Base-by-base conservation (phyloP, 768 basidiomycete genomes). In the Crassisporium funariophilum region DNA sequence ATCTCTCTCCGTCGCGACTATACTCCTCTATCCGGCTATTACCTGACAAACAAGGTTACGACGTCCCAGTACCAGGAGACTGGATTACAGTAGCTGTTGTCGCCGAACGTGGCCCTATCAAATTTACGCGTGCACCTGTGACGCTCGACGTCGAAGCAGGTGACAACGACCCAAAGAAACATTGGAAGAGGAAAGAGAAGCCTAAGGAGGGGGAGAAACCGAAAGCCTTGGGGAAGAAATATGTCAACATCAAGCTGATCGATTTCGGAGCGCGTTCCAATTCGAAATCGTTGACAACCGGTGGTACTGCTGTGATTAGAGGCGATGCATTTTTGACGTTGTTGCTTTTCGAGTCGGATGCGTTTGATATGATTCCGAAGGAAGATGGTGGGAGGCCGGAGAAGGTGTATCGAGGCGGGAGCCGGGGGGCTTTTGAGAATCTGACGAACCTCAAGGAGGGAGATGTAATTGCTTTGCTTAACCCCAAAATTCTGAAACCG, bases 11-110 rank as follows among this genome's bases (percentile, higher is more conserved):
- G 0, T 95, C 94, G 1, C 82, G 75, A 15, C 73, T 99, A 25
- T 99, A 99, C 69, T 92, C 93, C 7, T 79, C 85, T 36, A 77
- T 93, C 34, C 83, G 88, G 8, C 79, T 88, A 0, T 76, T 84
- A 11, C 82, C 86, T 0, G 83, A 89, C 60, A 86, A 88, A 53
- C 83, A 88, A 47, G 85, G 83, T 13, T 95, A 93, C 63, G 94
- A 98, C 35, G 81, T 99, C 1, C 95, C 95, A 8, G 85, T 98
- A 1, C 80, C 82, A 5, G 90, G 90, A 2, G 97, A 98, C 65
- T 98, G 92, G 89, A 79, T 98, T 33, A 95, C 94, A 5, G 91
- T 99, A 37, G 95, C 92, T 2, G 95, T 98, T 4, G 84, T 99
- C 11, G 95, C 94, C 2, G 92, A 95, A 63, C 82, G 93, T 16